phyloP scores from a whole-genome alignment of 495 filamentous ascomycete genomes.

The Penicillium robsamsonii region DNA sequence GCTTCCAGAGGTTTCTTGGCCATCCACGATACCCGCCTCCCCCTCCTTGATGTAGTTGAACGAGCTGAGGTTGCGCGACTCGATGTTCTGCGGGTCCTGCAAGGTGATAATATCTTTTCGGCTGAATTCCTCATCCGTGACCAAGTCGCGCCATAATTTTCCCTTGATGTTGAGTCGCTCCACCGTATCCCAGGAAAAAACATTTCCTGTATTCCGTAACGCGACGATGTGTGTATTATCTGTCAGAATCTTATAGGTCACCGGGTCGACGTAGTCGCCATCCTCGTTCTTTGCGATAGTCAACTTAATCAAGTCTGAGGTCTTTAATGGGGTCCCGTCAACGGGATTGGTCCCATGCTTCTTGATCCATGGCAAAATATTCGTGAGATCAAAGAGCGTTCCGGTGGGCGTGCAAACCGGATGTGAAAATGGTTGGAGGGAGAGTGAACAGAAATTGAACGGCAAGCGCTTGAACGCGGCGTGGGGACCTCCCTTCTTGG shows the following conservation, averaged over 20 bases:
- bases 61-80: conserved; percentile 74
- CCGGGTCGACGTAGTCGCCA: conserved; percentile 90
- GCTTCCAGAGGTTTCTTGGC: conserved; percentile 55
- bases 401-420: conserved; percentile 79
- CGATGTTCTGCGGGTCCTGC: conserved; percentile 93
- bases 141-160: conserved; percentile 92
- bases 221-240: conserved; percentile 98
- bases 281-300: conserved; percentile 91
- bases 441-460: conserved; percentile 97
- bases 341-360: conserved; percentile 91
- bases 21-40: conserved; percentile 61
- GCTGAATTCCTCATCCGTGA: conserved; percentile 82
- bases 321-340: conserved; percentile 72
- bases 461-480: conserved; percentile 82
- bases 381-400: conserved; percentile 81
- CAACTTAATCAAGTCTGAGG: conserved; percentile 83
- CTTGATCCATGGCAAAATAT: conserved; percentile 87
- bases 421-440: conserved; percentile 85
- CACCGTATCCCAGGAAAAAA: conserved; percentile 93
- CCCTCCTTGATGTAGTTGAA: conserved; percentile 93
- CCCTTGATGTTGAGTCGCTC: conserved; percentile 95
- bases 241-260: conserved; percentile 95
- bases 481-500: conserved; percentile 49
- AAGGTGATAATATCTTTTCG: conserved; percentile 94
- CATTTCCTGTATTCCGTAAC: conserved; percentile 83